A percentile compares a stretch with the other conserved stretches of the same genome.
Conservation (phyloP, 805 yeast genomes). For the Candida ipomoeae region DNA sequence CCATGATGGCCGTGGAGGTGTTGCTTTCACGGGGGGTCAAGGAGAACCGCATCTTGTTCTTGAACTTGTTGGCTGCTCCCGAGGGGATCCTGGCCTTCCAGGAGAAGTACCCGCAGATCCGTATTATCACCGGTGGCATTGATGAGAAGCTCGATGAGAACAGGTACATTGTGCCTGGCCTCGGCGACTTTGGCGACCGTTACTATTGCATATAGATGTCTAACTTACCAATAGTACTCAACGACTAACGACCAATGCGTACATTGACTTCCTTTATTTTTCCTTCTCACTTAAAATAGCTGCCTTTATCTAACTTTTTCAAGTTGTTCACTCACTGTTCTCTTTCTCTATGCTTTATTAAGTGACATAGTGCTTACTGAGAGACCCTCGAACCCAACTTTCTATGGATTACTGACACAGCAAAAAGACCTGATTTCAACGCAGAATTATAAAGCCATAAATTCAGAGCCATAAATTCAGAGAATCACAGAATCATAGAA, state of each 20-base stretch:
- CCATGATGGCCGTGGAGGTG: constrained; percentile 94
- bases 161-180: constrained; percentile 86
- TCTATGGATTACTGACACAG: too few species aligned
- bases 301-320: too few species aligned
- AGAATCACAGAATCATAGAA: too few species aligned
- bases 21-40: constrained; percentile 81
- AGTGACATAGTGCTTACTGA: too few species aligned
- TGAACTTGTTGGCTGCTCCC: constrained; percentile 90
- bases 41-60: constrained; percentile 80
- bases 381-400: too few species aligned
- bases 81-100: constrained; percentile 85
- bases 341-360: too few species aligned
- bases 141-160: constrained; percentile 83
- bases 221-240: not conserved
- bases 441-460: too few species aligned
- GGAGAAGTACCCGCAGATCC: constrained; percentile 74
- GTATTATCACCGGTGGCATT: constrained; percentile 89
- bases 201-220: constrained; percentile 78
- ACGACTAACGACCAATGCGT: too few species aligned
- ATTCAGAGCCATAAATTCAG: too few species aligned
- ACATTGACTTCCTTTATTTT: not conserved
- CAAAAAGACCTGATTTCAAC: too few species aligned
- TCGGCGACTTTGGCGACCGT: constrained; percentile 98
- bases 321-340: too few species aligned
- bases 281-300: too few species aligned